Conservation (phyloP, 2,329 filamentous ascomycete species). For the Aspergillus unguis region DNA sequence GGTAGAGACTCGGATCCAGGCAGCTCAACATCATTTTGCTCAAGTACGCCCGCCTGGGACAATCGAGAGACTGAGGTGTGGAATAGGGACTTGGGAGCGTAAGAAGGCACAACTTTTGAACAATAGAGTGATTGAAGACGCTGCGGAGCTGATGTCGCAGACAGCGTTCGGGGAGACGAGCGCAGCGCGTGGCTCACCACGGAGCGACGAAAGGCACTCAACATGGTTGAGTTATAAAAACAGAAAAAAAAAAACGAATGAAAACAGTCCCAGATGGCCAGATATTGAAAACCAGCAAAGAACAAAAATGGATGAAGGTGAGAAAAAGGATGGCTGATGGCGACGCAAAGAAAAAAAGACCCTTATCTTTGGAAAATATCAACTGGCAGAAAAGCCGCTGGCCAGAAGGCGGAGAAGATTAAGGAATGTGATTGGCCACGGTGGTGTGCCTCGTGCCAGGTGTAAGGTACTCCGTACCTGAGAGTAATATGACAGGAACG, state of each 20-base stretch:
- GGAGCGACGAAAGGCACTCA: constrained; percentile 39
- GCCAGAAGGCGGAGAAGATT: constrained; percentile 2
- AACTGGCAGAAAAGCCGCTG: constrained; percentile 8
- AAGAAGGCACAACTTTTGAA: constrained; percentile 16
- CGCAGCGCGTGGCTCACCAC: constrained; percentile 37
- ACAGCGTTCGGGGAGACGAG: constrained; percentile 30
- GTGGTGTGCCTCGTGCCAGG: too few relatives aligned
- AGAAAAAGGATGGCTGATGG: constrained; percentile 4
- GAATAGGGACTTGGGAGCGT: constrained; percentile 28
- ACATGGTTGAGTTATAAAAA: constrained; percentile 28
- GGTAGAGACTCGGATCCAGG: background rate
- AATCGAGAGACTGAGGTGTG: constrained; percentile 27
- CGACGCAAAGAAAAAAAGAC: constrained; percentile 1
- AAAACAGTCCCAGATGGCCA: background rate
- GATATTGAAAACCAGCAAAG: background rate
- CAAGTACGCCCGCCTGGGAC: constrained; percentile 24
- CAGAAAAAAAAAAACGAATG: background rate
- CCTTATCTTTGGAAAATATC: constrained; percentile 4
- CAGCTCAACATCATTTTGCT: constrained; percentile 16
- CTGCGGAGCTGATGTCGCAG: constrained; percentile 26
- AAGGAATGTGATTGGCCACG: background rate
- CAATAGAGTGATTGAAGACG: constrained; percentile 28
- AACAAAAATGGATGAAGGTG: background rate
- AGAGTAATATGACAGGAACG: background rate
- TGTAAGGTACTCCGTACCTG: too few relatives aligned